Base-by-base conservation (phyloP, 2,329 filamentous ascomycete species). In the Pestalotiopsis sp. region DNA sequence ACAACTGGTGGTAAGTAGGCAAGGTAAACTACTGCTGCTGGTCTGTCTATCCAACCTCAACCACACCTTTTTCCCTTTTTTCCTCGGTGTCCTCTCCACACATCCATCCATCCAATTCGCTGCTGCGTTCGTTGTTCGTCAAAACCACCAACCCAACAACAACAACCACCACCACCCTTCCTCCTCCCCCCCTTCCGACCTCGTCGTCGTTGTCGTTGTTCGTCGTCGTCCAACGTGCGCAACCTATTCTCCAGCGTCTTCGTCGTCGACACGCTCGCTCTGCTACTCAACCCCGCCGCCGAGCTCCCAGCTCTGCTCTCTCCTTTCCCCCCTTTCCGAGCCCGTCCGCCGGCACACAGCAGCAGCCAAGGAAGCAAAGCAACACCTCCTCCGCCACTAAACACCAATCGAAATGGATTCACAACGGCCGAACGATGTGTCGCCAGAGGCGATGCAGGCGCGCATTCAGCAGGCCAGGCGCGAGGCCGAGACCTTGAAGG, bases 401-500 rank as follows among this genome's bases (percentile, higher is more conserved):
- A 31, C 52, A 7, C 17, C 45, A 45, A 56, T 39, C 71, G 83
- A 78, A 75, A 90, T 90, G 87, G 88, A 89, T 76, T 82, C 83
- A 72, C 84, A 87, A 81, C 83, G 85, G 80, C 80, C 83, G 76
- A 89, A 84, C 82, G 89, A 91, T 79, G 88, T 91, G 76, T 91
- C 89, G 78, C 89, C 89, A 73, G 89, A 91, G 85, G 88, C 89
- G 82, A 97, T 98, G 90, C 95, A 98, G 88, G 92, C 95, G 84
- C 92, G 92, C 83, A 95, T 96, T 78, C 92, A 94, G 79, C 91
- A 93, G 79, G 95, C 96, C 81, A 91, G 96, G 83, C 93, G 96
- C 86, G 96, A 99, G 88, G 96, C 96, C 77, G 96, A 98, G 87
- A 95, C 93, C 67, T 87, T 98, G 76, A 98, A 98, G 88, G 95